A percentile compares a stretch with the other conserved stretches of the same genome.
phyloP scores from a whole-genome alignment of 495 filamentous ascomycete genomes.

The Lineolata rhizophorae region DNA sequence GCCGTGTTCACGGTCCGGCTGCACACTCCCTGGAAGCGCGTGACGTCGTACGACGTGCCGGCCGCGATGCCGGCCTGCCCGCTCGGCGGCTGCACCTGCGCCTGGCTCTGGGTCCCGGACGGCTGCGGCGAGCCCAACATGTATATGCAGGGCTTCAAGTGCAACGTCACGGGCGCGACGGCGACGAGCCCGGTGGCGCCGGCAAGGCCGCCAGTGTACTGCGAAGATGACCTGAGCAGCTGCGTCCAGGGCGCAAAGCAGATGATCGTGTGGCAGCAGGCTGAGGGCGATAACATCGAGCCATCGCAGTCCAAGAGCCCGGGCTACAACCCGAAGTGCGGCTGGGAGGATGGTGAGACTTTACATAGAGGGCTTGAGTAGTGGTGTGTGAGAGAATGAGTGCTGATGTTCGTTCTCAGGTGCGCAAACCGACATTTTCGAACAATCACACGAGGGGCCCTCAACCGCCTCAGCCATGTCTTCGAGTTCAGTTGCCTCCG shows the following conservation, averaged over 20 bases:
- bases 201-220: slow-evolving; percentile 23
- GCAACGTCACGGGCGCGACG: slow-evolving; percentile 25
- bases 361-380: no score
- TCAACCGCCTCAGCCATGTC: no score
- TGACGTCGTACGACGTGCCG: slow-evolving; percentile 26
- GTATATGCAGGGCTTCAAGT: slow-evolving; percentile 32
- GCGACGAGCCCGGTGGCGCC: slow-evolving; percentile 19
- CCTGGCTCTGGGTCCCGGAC: slow-evolving; percentile 34
- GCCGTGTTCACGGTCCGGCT: slow-evolving; percentile 27
- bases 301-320: no score
- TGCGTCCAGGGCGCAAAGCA: slow-evolving; percentile 33
- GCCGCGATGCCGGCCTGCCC: slow-evolving; percentile 26
- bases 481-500: no score
- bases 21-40: slow-evolving; percentile 28
- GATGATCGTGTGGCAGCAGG: slow-evolving; percentile 29
- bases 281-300: slow-evolving; percentile 20
- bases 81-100: slow-evolving; percentile 28
- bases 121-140: slow-evolving; percentile 26
- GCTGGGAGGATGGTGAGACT: no score
- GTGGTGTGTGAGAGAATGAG: no score
- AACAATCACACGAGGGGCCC: no score
- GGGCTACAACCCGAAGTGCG: no score
- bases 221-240: slow-evolving; percentile 19
- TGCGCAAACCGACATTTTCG: no score
- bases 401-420: no score